phyloP scores from a whole-genome alignment of 75 land plant genomes.

The Selaginella tamariscina region DNA sequence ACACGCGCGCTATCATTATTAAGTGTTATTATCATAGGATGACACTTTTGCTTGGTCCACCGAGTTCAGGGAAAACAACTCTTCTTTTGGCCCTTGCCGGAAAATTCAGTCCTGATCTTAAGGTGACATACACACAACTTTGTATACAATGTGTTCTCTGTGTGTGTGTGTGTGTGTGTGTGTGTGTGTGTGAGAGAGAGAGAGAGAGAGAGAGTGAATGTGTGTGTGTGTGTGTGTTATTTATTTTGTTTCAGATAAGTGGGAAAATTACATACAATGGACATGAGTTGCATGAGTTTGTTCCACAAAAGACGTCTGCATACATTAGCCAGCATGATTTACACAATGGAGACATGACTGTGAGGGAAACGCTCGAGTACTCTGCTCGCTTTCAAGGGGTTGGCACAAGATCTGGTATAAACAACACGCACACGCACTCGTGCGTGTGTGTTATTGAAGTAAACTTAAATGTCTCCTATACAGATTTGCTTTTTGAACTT shows the following conservation, averaged over 20 bases:
- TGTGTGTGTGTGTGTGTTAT: too few species aligned
- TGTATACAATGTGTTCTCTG: too few species aligned
- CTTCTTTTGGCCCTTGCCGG: not conserved
- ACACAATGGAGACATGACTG: not conserved
- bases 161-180: too few species aligned
- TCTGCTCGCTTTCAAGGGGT: not conserved
- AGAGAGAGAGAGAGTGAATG: too few species aligned
- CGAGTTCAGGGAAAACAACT: not conserved
- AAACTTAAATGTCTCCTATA: not conserved
- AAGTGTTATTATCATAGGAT: too few species aligned
- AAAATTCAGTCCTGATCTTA: not conserved
- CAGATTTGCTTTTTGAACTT: not conserved
- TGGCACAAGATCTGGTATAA: not conserved
- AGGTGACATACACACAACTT: not conserved
- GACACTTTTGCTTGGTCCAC: conserved; percentile 1
- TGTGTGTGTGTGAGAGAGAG: too few species aligned
- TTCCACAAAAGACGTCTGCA: not conserved
- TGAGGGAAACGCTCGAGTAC: not conserved
- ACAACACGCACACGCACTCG: too few species aligned
- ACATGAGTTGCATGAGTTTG: not conserved
- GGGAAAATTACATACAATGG: conserved; percentile 1
- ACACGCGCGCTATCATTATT: too few species aligned
- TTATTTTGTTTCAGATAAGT: not conserved
- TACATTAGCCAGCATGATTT: not conserved
- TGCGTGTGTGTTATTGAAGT: not conserved